Base-by-base conservation (phyloP, 345 rosid species). In the Draba incana region DNA sequence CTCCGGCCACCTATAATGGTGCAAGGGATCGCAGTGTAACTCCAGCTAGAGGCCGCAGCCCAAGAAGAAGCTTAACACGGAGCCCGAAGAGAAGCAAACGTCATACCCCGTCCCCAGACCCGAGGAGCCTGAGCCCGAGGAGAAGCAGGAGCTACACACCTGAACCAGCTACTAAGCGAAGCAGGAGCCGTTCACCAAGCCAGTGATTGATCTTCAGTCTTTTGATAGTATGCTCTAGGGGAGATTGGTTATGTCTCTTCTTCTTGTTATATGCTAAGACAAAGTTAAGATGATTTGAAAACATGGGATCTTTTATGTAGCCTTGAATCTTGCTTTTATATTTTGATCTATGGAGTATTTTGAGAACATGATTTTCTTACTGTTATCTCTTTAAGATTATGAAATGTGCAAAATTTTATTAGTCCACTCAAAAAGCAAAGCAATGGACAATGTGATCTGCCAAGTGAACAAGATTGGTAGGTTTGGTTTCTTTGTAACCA, bases 1-100 rank as follows among this genome's bases (percentile, higher is more conserved):
- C 98, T 16, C 95, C 92, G 30, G 82, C 82, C n/a, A n/a, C n/a
- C 44, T 68, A 54, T 64, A 75, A 84, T 56, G 88, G 92, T 8
- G 78, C 92, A 39, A 83, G 92, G 78, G 85, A 85, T 78, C 84
- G 82, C 37, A 83, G 77, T 59, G 66, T 24, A 27, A 77, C 60
- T 45, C 77, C 67, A 60, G 57, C 28, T 8, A 61, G 68, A 67
- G 70, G 89, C 61, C 62, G 54, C 4, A 76, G 82, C 77, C 37
- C 37, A 33, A 33, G 37, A 33, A 33, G 84, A 28, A 77, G 72
- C 57, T 50, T n/a, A 13, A 76, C 73, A 16, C 66, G 14, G 35
- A 79, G 92, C 71, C 67, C 65, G 0, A 56, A 57, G 3, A 53
- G 50, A 56, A 55, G 46, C 71, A 37, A 25, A n/a, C 49, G 68